Percentiles rank a stretch among this genome's conserved stretches.
These are phyloP conservation scores for Forsythia suspensa DNA, from an alignment of 257 asterid genomes.

Conservation along the genomic window DNA sequence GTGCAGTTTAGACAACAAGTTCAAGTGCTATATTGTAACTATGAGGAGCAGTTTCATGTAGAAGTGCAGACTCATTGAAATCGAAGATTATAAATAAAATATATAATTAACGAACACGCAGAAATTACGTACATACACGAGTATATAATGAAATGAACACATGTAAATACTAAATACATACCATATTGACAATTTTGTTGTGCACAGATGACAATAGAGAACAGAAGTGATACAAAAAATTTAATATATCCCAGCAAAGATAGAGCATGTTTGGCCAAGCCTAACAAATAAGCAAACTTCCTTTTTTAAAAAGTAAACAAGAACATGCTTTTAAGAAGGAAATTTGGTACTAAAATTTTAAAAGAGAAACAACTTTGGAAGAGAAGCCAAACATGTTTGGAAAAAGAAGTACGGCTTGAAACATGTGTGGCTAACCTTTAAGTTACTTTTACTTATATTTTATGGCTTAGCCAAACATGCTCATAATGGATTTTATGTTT, in stretches of 20 bases:
- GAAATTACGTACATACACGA: not conserved
- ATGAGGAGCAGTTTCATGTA: not conserved
- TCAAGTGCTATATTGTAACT: constrained; percentile 15
- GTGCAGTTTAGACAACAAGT: constrained; percentile 1
- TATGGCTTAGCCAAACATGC: not conserved
- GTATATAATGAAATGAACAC: not conserved
- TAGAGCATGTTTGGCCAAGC: not conserved
- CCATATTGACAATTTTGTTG: not conserved
- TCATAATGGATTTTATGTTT: not conserved
- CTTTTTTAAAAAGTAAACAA: not conserved
- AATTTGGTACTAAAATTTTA: not conserved
- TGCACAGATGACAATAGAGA: not conserved
- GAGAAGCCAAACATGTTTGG: not conserved
- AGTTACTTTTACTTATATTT: too few species aligned
- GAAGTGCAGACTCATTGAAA: not conserved
- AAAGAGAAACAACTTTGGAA: not conserved
- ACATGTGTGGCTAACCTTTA: not conserved
- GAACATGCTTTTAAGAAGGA: not conserved
- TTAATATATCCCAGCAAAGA: not conserved
- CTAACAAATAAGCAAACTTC: not conserved
- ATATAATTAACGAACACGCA: not conserved
- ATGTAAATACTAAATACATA: not conserved
- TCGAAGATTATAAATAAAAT: not conserved
- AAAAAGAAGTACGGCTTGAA: not conserved
- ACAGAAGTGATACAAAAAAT: not conserved